Conservation (phyloP, 75 land plant species). For the Sequoiadendron giganteum region DNA sequence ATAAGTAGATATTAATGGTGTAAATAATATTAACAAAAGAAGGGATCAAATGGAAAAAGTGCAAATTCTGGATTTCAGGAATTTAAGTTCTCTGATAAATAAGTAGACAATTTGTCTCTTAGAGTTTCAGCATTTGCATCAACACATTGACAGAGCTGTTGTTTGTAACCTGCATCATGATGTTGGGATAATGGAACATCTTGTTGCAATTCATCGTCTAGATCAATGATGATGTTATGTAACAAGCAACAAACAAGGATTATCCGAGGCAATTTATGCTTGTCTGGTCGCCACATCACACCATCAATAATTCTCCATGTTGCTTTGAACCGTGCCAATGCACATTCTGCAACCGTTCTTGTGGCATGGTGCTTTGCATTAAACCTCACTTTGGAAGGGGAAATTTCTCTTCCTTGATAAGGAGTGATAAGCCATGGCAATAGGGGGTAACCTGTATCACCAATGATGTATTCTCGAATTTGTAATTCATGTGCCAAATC, state of each 20-base stretch:
- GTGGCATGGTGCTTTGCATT: constrained; percentile 47
- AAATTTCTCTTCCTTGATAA: constrained; percentile 35
- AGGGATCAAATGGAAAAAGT: neutral
- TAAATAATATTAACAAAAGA: neutral
- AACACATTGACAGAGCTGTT: constrained; percentile 31
- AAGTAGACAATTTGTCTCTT: constrained; percentile 3
- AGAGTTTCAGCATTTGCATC: neutral
- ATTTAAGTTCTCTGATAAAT: neutral
- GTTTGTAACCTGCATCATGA: constrained; percentile 75
- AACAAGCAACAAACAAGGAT: constrained; percentile 86
- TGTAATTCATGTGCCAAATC: constrained; percentile 28
- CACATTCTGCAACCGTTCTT: constrained; percentile 41
- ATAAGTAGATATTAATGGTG: neutral
- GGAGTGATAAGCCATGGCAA: constrained; percentile 94
- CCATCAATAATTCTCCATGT: constrained; percentile 83
- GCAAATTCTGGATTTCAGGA: neutral
- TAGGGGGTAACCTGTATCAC: constrained; percentile 70
- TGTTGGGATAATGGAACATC: constrained; percentile 62
- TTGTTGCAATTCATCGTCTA: constrained; percentile 50
- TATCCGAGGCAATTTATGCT: constrained; percentile 77
- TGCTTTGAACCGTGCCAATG: constrained; percentile 72
- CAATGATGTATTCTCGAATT: constrained; percentile 75
- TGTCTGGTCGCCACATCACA: constrained; percentile 93
- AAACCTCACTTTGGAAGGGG: constrained; percentile 27
- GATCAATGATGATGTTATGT: constrained; percentile 90